phyloP scores from a whole-genome alignment of 1,284 basidiomycete genomes.

The Moesziomyces sp. region DNA sequence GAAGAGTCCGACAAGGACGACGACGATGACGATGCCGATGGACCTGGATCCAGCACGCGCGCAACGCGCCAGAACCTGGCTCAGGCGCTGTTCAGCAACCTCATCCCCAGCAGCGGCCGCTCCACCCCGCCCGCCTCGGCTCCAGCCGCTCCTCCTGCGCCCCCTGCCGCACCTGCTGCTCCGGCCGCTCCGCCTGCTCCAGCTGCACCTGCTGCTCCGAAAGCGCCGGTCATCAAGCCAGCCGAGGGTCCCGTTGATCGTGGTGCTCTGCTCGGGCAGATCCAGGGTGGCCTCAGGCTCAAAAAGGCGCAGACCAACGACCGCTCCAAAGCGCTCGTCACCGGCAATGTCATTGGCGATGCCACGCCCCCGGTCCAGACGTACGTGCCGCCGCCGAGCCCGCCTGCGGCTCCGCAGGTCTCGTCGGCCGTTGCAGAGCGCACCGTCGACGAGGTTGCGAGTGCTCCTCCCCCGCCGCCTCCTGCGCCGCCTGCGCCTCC shows the following conservation, averaged over 20 bases:
- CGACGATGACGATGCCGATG: constrained; percentile 64
- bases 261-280: constrained; percentile 80
- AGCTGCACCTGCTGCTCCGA: constrained; percentile 63
- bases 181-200: constrained; percentile 49
- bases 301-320: constrained; percentile 86
- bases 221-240: constrained; percentile 56
- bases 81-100: constrained; percentile 63
- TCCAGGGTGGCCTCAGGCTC: constrained; percentile 81
- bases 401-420: constrained; percentile 38
- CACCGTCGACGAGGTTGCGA: constrained; percentile 7
- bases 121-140: constrained; percentile 51
- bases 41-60: constrained; percentile 59
- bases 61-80: constrained; percentile 65
- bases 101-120: constrained; percentile 56
- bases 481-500: constrained; percentile 65
- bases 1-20: constrained; percentile 62
- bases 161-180: constrained; percentile 66
- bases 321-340: constrained; percentile 76
- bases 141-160: constrained; percentile 43
- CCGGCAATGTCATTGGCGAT: constrained; percentile 82
- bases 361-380: constrained; percentile 76
- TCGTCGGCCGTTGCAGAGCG: constrained; percentile 50
- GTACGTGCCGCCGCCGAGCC: constrained; percentile 56
- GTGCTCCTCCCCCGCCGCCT: constrained; percentile 65
- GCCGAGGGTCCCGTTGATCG: constrained; percentile 72